These are phyloP conservation scores for Trichoderma semiorbis DNA, from an alignment of 2,329 filamentous ascomycete genomes.

Conservation along the genomic window DNA sequence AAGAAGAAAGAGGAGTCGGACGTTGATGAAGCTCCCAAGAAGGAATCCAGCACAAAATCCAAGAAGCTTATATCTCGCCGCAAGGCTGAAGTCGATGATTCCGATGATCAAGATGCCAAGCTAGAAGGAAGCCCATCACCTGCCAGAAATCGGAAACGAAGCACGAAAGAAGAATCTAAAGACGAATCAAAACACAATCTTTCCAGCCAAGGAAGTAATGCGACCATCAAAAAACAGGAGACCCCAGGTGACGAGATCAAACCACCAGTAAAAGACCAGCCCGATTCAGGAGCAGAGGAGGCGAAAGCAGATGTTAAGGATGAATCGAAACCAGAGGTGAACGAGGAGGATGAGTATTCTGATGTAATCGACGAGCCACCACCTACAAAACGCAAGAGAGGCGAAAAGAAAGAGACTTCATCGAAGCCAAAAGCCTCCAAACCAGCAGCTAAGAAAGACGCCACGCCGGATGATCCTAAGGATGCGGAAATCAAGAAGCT, in stretches of 20 bases:
- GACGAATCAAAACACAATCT: conserved; percentile 10
- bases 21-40: conserved; percentile 21
- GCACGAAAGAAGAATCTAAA: conserved; percentile 16
- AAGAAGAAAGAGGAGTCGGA: conserved; percentile 34
- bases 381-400: conserved; percentile 57
- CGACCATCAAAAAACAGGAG: conserved; percentile 7
- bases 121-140: background rate
- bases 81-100: conserved; percentile 18
- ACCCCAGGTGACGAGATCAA: conserved; percentile 16
- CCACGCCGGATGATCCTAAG: conserved; percentile 51
- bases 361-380: conserved; percentile 70
- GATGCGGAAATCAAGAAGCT: conserved; percentile 82
- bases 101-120: conserved; percentile 16
- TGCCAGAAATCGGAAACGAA: conserved; percentile 18
- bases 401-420: conserved; percentile 32
- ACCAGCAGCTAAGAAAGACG: conserved; percentile 29
- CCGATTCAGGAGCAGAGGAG: conserved; percentile 11
- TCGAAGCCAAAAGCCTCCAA: conserved; percentile 31
- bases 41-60: conserved; percentile 22
- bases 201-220: background rate
- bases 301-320: conserved; percentile 16
- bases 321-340: conserved; percentile 23
- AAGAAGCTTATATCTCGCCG: conserved; percentile 17
- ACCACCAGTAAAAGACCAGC: background rate
- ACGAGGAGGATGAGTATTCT: conserved; percentile 40